These are phyloP conservation scores for Galerina sulciceps DNA, from an alignment of 768 basidiomycete species.

Conservation along the genomic window DNA sequence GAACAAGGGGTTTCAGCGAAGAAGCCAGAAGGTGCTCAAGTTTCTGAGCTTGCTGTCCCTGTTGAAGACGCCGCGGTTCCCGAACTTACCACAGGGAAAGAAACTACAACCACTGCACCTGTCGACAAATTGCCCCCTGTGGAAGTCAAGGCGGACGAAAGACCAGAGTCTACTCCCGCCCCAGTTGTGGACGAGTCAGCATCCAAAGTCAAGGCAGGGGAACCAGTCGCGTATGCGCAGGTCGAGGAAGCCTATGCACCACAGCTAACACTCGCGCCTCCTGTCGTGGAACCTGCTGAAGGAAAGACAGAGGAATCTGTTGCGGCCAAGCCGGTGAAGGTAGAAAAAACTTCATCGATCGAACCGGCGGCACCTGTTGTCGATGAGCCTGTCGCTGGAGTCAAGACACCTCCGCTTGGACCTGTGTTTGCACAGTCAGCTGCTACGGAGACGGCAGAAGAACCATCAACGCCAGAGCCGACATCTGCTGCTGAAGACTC, in stretches of 20 bases:
- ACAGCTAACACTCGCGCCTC: background rate
- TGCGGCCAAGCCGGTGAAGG: background rate
- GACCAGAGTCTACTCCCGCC: background rate
- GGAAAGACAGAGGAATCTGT: background rate
- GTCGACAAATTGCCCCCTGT: background rate
- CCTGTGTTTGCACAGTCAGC: background rate
- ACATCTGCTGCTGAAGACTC: background rate
- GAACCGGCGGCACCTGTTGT: background rate
- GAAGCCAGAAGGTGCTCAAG: too few relatives aligned
- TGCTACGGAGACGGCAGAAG: background rate
- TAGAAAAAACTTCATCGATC: background rate
- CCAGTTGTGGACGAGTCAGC: background rate
- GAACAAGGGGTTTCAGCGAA: background rate
- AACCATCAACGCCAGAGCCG: background rate
- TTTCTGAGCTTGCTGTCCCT: too few relatives aligned
- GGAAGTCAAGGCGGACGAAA: background rate
- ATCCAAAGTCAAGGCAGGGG: background rate
- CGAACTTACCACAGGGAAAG: too few relatives aligned
- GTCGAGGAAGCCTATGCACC: too few relatives aligned
- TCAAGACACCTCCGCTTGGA: too few relatives aligned
- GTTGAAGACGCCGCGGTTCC: too few relatives aligned
- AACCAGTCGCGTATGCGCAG: too few relatives aligned
- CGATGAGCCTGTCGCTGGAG: too few relatives aligned
- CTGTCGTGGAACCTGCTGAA: constrained; percentile 2
- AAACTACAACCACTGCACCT: too few relatives aligned